Evolutionary conservation across 1,284 basidiomycete species (phyloP), one percentile per base, ranked within the genome.

Genomic region (Ganoderma lingzhi): DNA sequence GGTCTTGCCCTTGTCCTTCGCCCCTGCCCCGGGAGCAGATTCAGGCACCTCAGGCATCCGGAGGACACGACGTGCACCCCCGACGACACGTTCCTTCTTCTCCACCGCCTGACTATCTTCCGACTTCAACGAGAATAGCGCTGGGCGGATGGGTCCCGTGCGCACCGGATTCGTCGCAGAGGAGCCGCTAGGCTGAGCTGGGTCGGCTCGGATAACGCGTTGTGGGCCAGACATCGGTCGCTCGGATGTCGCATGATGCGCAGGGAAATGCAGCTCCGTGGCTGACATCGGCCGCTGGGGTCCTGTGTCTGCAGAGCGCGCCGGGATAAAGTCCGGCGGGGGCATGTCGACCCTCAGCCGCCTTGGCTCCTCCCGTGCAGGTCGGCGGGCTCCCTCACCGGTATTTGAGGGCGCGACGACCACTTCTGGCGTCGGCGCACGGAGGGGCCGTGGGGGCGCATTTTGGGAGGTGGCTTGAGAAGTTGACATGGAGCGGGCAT

Each of bases 51-150:
- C 69, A 8, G 73, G 71, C 59, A 73, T 51, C 3, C 72, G 65
- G 28, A 73, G 65, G 19, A 77, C 76, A 23, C 76, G 74, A n/a
- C 76, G 59, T 3, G 76, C 76, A 2, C 76, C 76, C 3, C 76
- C 76, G 1, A 73, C 63, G n/a, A 73, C 71, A 10, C 74, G 74
- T 30, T 68, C 68, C 59, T 62, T 70, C 66, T 73, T 70, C 23
- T 61, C 64, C 3, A 51, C 55, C 14, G 45, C 39, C 45, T n/a
- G 45, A 10, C 44, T 70, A 14, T 70, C 69, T 0, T 66, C 65
- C 23, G 70, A 69, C 37, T 63, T 62, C 48, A 68, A 37, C 17
- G 59, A 62, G 63, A 73, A 53, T 42, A 64, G 55, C 17, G 53
- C 58, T 0, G 70, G 73, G 15, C 71, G 66, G 32, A 68, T 73